Evolutionary conservation across 2,329 filamentous ascomycete species (phyloP).

Genomic region (Colletotrichum spinosum): DNA sequence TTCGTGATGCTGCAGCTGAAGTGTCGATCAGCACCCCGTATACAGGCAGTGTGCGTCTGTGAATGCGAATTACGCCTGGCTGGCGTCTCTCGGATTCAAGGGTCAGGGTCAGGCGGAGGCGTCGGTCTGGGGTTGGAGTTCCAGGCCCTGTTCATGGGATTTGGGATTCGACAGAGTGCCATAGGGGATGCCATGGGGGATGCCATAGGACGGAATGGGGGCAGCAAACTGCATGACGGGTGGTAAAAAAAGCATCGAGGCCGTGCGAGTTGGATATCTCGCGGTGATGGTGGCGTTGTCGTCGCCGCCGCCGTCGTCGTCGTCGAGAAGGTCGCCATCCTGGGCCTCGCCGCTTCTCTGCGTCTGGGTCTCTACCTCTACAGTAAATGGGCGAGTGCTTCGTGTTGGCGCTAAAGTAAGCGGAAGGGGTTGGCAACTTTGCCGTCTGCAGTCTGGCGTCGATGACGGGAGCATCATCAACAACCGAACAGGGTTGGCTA

Average conservation of each 20-base stretch:
- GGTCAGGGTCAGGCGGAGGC: slow-evolving; percentile 3
- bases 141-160: slow-evolving; percentile 12
- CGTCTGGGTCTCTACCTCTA: too few relatives aligned
- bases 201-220: not conserved
- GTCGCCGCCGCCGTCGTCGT: too few relatives aligned
- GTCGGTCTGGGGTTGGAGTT: slow-evolving; percentile 20
- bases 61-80: not conserved
- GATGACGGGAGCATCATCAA: slow-evolving; percentile 3
- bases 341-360: slow-evolving; percentile 4
- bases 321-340: slow-evolving; percentile 23
- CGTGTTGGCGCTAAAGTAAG: slow-evolving; percentile 8
- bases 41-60: not conserved
- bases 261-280: slow-evolving; percentile 11
- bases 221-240: slow-evolving; percentile 11
- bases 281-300: slow-evolving; percentile 18
- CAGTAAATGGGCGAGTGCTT: not conserved
- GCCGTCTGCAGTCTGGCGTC: slow-evolving; percentile 28
- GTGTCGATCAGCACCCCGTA: slow-evolving; percentile 21
- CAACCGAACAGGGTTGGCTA: slow-evolving; percentile 25
- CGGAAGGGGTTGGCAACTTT: slow-evolving; percentile 15
- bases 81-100: slow-evolving; percentile 1
- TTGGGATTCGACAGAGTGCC: not conserved
- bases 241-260: slow-evolving; percentile 17
- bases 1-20: not conserved
- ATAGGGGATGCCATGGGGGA: not conserved